A percentile compares a stretch with the other conserved stretches of the same genome.
Evolutionary conservation across 768 basidiomycete genomes (phyloP).

Genomic region (Trametes cingulata): DNA sequence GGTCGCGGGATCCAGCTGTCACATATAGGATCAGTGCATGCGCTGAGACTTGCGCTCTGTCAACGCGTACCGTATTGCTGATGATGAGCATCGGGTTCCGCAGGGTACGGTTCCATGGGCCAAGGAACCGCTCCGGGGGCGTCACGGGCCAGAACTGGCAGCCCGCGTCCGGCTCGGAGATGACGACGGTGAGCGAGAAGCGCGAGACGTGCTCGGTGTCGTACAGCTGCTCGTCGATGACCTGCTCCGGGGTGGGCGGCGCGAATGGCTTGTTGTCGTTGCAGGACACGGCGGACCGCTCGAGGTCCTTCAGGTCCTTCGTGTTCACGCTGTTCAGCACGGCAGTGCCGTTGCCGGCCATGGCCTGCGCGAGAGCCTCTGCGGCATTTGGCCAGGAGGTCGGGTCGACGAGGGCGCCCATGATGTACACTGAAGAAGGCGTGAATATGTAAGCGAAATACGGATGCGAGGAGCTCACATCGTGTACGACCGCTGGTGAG

Average conservation of each 20-base stretch:
- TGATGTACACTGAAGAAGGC: slow-evolving; percentile 14
- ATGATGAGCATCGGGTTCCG: slow-evolving; percentile 30
- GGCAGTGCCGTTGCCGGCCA: slow-evolving; percentile 28
- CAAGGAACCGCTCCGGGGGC: slow-evolving; percentile 30
- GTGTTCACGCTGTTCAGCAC: slow-evolving; percentile 25
- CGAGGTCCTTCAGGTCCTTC: slow-evolving; percentile 21
- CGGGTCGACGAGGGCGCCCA: slow-evolving; percentile 24
- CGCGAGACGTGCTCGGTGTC: slow-evolving; percentile 25
- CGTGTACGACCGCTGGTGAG: slow-evolving; percentile 30
- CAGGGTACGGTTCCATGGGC: slow-evolving; percentile 35
- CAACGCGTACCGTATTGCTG: slow-evolving; percentile 25
- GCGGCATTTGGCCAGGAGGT: slow-evolving; percentile 26
- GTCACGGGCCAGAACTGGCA: slow-evolving; percentile 31
- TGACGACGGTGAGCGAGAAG: slow-evolving; percentile 21
- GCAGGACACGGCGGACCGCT: slow-evolving; percentile 34
- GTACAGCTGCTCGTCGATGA: slow-evolving; percentile 30
- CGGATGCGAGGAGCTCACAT: slow-evolving; percentile 17
- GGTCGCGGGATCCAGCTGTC: slow-evolving; percentile 32
- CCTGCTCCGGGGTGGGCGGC: slow-evolving; percentile 17
- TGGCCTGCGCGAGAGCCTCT: slow-evolving; percentile 23
- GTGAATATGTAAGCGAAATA: neutral
- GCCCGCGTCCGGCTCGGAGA: slow-evolving; percentile 30
- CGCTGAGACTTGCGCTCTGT: neutral
- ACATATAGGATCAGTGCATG: neutral
- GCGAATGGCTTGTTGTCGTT: slow-evolving; percentile 30